Conservation (phyloP, 805 yeast species). For the Cephaloascus albidus region DNA sequence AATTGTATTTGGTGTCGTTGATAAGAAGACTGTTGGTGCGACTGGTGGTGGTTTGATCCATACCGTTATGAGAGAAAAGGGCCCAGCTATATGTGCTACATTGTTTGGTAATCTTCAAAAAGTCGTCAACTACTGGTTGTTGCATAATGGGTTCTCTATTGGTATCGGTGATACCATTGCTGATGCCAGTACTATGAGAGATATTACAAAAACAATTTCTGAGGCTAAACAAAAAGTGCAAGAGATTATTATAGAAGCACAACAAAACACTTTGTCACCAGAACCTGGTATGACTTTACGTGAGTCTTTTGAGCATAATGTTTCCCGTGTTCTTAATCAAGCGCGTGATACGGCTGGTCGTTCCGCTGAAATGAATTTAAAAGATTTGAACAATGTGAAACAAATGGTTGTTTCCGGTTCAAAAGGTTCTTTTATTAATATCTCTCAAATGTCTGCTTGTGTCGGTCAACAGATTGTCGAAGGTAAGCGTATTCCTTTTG, state of each 20-base stretch:
- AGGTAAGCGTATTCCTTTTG: slow-evolving; percentile 98
- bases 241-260: slow-evolving; percentile 88
- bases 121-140: slow-evolving; percentile 91
- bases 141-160: slow-evolving; percentile 95
- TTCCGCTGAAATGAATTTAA: slow-evolving; percentile 93
- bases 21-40: slow-evolving; percentile 97
- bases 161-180: slow-evolving; percentile 99
- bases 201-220: slow-evolving; percentile 85
- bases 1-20: slow-evolving; percentile 95
- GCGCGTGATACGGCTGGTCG: slow-evolving; percentile 99
- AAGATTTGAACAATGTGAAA: slow-evolving; percentile 90
- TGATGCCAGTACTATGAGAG: slow-evolving; percentile 91
- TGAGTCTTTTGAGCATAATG: slow-evolving; percentile 97
- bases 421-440: slow-evolving; percentile 96
- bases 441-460: slow-evolving; percentile 99
- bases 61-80: slow-evolving; percentile 96
- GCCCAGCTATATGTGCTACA: slow-evolving; percentile 81
- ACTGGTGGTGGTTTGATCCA: slow-evolving; percentile 97
- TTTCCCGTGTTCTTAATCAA: slow-evolving; percentile 87
- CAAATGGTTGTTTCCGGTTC: slow-evolving; percentile 99
- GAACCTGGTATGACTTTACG: slow-evolving; percentile 99
- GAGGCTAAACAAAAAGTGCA: slow-evolving; percentile 93
- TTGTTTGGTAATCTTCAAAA: slow-evolving; percentile 90
- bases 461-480: slow-evolving; percentile 99
- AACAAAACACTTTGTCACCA: slow-evolving; percentile 77